Base-by-base conservation (phyloP, 2,329 filamentous ascomycete genomes). In the Colletotrichum agaves region DNA sequence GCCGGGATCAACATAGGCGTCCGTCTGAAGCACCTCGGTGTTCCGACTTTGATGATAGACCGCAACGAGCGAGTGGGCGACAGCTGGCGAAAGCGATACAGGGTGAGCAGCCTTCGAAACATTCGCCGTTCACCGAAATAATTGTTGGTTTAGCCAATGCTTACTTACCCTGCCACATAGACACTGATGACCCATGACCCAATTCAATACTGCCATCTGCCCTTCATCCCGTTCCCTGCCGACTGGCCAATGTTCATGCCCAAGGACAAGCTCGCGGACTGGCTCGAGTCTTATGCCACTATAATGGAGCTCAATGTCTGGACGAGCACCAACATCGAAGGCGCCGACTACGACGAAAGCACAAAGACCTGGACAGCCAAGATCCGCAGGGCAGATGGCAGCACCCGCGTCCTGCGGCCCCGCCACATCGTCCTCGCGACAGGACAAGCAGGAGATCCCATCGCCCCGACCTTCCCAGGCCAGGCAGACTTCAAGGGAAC, bases 241-340 rank as follows among this genome's bases (percentile, higher is more conserved):
- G 83, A 84, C 59, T 93, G 90, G 90, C 90, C 90, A 3, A 79
- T 90, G 15, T 93, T 91, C 75, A 91, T 89, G 0, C 89, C 90
- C 5, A 92, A 92, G 73, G 90, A 92, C 75, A 92, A 92, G 73
- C 79, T 92, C 0, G 90, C 83, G 1, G 88, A 91, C 47, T 93
- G 88, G 78, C 88, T 92, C 68, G 89, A 91, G 70, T 79, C 84
- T 0, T 92, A 93, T 70, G 90, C 85, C 0, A 84, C 80, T 5
- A 76, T 88, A 0, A 80, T 92, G n/a, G 90, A 93, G 71, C 82
- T 93, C 44, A 90, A 92, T 69, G 84, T 91, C 27, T 92, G 90
- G 90, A 86, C 82, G 0, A 78, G 76, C 11, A 87, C 88, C 0
- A 82, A 78, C 1, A 71, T 91, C 0, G 75, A 74, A 1, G 76